Evolutionary conservation across 306 rosid genomes (phyloP), one percentile per base, ranked within the genome.

Genomic region (Amphicarpaea edgeworthii): DNA sequence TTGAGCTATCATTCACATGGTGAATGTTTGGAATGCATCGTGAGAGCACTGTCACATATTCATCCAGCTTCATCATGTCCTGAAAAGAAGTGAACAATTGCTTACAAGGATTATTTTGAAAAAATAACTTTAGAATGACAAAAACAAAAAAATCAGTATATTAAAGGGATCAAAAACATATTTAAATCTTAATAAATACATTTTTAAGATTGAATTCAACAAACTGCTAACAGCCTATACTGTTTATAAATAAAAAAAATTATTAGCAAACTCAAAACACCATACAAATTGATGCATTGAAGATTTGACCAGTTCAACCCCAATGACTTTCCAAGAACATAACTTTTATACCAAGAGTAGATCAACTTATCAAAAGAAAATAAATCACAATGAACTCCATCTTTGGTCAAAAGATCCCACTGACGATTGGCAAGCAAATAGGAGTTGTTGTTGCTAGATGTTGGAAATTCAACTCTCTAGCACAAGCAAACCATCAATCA

Each of bases 391-490:
- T 90, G 81, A 67, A 92, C 53, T 71, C 89, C 93, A 70, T 86
- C 85, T 12, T 84, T 82, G 17, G 47, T 87, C 80, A 87, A 74
- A 70, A 95, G 93, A 83, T 92, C 93, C 98, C 98, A 95, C 63
- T 67, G 83, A 53, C 98, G 95, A 46, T 83, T 92, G 21, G 98
- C 97, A 55, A 89, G 92, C 3, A 89, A 79, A 84, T 85, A 95
- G 23, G 98, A 95, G 88, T 82, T 79, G 76, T 89, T 73, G 85
- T 95, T 95, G 91, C 91, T 85, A 46, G 90, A 76, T 76, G 85
- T 80, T 6, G 98, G 98, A 78, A 95, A 95, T 85, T 95, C 98
- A 30, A 95, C 92, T 76, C 97, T 79, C 98, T 95, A 79, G 57
- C 21, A 79, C 46, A 81, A 14, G 78, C 23, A 87, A 73, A 87